A percentile compares a stretch with the other conserved stretches of the same genome.
These are phyloP conservation scores for Xylaria intraflava DNA, from an alignment of 495 filamentous ascomycete genomes.

Conservation along the genomic window DNA sequence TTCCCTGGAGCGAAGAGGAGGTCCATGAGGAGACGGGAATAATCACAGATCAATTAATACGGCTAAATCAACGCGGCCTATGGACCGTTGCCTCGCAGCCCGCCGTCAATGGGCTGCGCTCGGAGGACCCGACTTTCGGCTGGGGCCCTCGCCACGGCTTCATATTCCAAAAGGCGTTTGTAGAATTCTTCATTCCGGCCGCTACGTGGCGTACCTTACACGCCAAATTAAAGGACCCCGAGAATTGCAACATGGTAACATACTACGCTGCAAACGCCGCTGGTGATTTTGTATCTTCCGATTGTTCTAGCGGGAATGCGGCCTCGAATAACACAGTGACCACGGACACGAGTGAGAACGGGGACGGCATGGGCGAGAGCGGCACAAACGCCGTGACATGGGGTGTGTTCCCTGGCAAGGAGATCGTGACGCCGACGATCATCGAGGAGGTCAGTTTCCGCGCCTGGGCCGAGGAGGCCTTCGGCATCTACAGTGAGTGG, in stretches of 20 bases:
- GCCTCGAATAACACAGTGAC: constrained; percentile 17
- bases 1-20: constrained; percentile 92
- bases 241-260: constrained; percentile 57
- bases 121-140: constrained; percentile 73
- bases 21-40: constrained; percentile 75
- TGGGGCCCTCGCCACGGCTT: constrained; percentile 93
- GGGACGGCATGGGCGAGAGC: constrained; percentile 20
- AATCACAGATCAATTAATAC: constrained; percentile 66
- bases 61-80: constrained; percentile 77
- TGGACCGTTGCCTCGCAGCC: constrained; percentile 98
- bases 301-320: constrained; percentile 25
- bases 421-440: constrained; percentile 95
- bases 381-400: constrained; percentile 91
- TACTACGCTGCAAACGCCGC: constrained; percentile 76
- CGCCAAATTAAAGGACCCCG: constrained; percentile 48
- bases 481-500: constrained; percentile 93
- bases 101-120: constrained; percentile 77
- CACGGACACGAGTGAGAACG: background rate
- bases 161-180: constrained; percentile 97
- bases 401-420: constrained; percentile 93
- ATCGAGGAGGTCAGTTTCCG: constrained; percentile 94
- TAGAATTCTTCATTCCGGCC: constrained; percentile 82
- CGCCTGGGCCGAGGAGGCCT: constrained; percentile 94
- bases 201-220: constrained; percentile 62
- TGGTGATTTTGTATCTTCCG: constrained; percentile 65